Evolutionary conservation across 2,329 filamentous ascomycete species (phyloP), one percentile per base, ranked within the genome.

Genomic region (Arthrocladium fulminans): DNA sequence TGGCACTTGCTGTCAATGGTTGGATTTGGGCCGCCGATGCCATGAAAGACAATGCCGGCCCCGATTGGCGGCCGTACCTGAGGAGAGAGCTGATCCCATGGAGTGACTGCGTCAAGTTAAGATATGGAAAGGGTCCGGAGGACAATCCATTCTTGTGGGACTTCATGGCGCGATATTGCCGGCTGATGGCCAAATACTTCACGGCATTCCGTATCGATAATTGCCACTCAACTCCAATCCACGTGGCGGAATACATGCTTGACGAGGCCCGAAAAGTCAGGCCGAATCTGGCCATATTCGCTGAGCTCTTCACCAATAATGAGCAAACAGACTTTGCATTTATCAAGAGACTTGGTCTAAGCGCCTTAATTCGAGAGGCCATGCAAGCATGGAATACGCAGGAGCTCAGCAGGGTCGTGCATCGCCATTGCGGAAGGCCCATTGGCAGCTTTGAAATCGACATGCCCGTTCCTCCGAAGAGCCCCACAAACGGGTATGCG

Each of bases 21-120:
- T 98, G 92, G 92, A 89, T 98, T 7, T 98, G 92, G 92, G 90
- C 87, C 50, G 90, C 90, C 4, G 94, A 97, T 67, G 90, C 92
- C 1, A 77, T 97, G 67, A 77, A 87, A 37, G 92, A 98, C 69
- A 92, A 97, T 61, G 92, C 92, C 24, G 94, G 94, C 0, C 84
- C 88, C 0, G 74, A 86, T 40, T 95, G 90, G 7, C 82, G 83
- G 48, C 88, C 90, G n/a, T 98, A 98, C 61, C 76, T 98, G n/a
- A 80, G 88, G 45, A 80, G 92, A 57, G 88, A 98, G 66, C 88
- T 98, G 52, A 97, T 98, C 57, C 86, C 96, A 24, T 98, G 92
- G 92, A 89, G 90, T 12, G 92, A 98, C 63, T 98, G 94, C 63
- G 92, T 97, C 54, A 98, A 98, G 72, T 76, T 98, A 46, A 83